Conservation (phyloP, 495 filamentous ascomycete species). For the Hamigera avellanea region DNA sequence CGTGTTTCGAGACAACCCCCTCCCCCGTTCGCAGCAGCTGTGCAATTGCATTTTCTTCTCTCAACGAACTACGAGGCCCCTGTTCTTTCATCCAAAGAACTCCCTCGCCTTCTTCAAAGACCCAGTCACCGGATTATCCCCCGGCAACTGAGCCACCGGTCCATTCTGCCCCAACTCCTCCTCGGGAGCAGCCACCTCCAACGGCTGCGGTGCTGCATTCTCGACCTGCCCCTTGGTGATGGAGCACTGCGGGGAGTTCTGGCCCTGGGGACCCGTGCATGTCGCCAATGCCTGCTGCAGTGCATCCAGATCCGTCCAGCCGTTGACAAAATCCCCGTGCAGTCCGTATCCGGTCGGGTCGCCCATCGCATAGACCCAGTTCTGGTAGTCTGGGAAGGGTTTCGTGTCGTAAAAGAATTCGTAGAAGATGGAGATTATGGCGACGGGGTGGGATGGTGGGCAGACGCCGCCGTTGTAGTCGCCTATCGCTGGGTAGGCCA, state of each 20-base stretch:
- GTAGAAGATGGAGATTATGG: conserved; percentile 54
- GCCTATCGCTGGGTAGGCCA: conserved; percentile 16
- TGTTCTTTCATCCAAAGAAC: too few relatives aligned
- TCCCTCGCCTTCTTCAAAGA: too few relatives aligned
- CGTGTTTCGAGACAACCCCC: too few relatives aligned
- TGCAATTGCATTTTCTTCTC: too few relatives aligned
- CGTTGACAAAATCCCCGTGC: conserved; percentile 18
- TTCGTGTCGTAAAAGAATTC: conserved; percentile 57
- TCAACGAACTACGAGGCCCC: too few relatives aligned
- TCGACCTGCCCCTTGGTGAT: conserved; percentile 6
- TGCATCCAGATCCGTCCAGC: conserved; percentile 12
- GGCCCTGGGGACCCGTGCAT: conserved; percentile 7
- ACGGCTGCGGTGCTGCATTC: not conserved
- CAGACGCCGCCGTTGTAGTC: conserved; percentile 17
- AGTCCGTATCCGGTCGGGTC: conserved; percentile 17
- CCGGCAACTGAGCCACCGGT: conserved; percentile 7
- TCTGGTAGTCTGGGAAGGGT: conserved; percentile 29
- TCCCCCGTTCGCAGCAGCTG: too few relatives aligned
- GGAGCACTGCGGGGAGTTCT: conserved; percentile 7
- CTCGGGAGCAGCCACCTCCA: conserved; percentile 4
- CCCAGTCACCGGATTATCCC: conserved; percentile 7
- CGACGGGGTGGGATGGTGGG: conserved; percentile 39
- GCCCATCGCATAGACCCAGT: conserved; percentile 14
- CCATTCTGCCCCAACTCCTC: conserved; percentile 12
- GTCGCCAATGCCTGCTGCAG: conserved; percentile 8